These are phyloP conservation scores for Phyllosticta citribraziliensis DNA, from an alignment of 2,329 filamentous ascomycete genomes.

Conservation along the genomic window DNA sequence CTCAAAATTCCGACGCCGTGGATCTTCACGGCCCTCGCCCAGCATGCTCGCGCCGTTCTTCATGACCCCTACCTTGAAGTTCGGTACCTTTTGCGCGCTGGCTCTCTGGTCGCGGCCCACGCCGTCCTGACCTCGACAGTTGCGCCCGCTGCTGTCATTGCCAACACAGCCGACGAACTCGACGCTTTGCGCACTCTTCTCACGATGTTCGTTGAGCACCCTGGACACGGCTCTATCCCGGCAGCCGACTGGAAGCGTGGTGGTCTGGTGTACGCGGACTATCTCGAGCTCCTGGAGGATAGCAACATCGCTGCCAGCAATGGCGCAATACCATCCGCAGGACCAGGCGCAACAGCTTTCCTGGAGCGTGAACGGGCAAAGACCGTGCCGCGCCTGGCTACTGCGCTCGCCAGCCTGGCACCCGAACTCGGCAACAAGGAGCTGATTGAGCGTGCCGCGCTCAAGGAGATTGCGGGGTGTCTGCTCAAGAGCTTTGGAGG, in stretches of 20 bases:
- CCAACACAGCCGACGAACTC: constrained; percentile 56
- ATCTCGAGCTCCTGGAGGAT: constrained; percentile 39
- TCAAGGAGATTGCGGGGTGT: constrained; percentile 68
- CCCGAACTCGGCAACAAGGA: constrained; percentile 34
- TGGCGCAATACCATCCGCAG: constrained; percentile 9
- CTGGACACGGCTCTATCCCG: constrained; percentile 14
- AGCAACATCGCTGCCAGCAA: constrained; percentile 20
- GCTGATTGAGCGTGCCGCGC: constrained; percentile 53
- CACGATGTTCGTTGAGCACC: constrained; percentile 48
- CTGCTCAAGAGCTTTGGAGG: background rate
- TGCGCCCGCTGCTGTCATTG: constrained; percentile 68
- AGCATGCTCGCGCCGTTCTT: constrained; percentile 65
- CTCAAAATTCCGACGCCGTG: constrained; percentile 56
- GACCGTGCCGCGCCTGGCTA: constrained; percentile 25
- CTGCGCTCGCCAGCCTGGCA: constrained; percentile 27
- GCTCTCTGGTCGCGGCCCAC: constrained; percentile 72
- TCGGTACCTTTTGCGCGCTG: constrained; percentile 68
- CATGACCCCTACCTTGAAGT: constrained; percentile 64
- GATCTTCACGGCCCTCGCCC: constrained; percentile 81
- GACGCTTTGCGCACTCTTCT: constrained; percentile 59
- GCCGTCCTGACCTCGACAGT: constrained; percentile 70
- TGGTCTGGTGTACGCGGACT: constrained; percentile 68
- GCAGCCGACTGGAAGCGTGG: constrained; percentile 69
- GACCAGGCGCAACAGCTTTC: constrained; percentile 12
- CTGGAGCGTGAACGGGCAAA: background rate